A percentile compares a stretch with the other conserved stretches of the same genome.
Evolutionary conservation across 2,329 filamentous ascomycete species (phyloP).

Genomic region (Sporothrix phasma): DNA sequence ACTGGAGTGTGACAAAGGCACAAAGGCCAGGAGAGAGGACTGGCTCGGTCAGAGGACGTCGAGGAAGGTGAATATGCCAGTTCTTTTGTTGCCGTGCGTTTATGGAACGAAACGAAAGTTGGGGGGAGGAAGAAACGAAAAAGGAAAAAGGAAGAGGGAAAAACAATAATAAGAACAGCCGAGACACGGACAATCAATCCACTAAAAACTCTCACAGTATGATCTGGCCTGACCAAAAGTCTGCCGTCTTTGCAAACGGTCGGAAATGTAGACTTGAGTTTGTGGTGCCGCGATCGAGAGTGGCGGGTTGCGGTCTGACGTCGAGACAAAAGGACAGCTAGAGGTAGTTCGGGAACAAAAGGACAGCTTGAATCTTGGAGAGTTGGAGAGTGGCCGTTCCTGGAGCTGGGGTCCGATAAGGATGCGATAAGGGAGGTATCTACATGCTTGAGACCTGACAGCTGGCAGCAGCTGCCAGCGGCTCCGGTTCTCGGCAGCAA

Average conservation of each 20-base stretch:
- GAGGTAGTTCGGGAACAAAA: background rate
- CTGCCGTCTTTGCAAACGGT: too few species aligned
- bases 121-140: background rate
- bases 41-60: background rate
- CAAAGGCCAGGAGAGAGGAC: background rate
- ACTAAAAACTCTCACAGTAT: background rate
- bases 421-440: slow-evolving; percentile 8
- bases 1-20: background rate
- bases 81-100: background rate
- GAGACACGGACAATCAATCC: background rate
- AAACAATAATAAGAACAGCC: background rate
- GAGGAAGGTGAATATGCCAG: background rate
- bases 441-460: background rate
- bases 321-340: slow-evolving; percentile 7
- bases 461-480: background rate
- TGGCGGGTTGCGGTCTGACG: slow-evolving; percentile 3
- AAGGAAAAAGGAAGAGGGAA: background rate
- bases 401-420: slow-evolving; percentile 16
- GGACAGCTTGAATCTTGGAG: slow-evolving; percentile 16
- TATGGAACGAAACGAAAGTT: background rate
- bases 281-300: background rate
- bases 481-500: background rate
- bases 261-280: too few species aligned
- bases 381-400: background rate
- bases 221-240: slow-evolving; percentile 8